Conservation (phyloP, 2,329 filamentous ascomycete species). For the Sphaerulina populicola region DNA sequence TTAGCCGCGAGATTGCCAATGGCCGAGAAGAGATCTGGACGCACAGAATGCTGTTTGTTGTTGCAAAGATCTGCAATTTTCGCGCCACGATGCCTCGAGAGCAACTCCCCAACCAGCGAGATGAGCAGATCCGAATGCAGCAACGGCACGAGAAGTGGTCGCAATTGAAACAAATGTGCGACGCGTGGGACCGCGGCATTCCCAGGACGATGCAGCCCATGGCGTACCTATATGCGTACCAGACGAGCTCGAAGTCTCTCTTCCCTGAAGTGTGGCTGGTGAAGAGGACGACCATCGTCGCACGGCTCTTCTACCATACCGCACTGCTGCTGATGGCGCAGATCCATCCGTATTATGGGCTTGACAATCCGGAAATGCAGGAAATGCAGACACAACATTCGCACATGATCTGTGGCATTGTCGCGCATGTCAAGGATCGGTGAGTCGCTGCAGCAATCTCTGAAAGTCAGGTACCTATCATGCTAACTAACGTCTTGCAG, state of each 20-base stretch:
- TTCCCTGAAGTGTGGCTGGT: conserved; percentile 89
- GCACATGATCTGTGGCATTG: conserved; percentile 80
- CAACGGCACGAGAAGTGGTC: conserved; percentile 69
- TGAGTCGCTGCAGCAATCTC: conserved; percentile 27
- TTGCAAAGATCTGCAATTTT: conserved; percentile 82
- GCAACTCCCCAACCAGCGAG: conserved; percentile 45
- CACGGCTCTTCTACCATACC: conserved; percentile 81
- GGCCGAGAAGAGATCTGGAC: conserved; percentile 78
- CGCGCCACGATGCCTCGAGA: conserved; percentile 59
- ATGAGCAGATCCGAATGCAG: conserved; percentile 56
- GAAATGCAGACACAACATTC: conserved; percentile 65
- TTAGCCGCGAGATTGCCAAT: conserved; percentile 48
- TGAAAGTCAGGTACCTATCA: neutral
- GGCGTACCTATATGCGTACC: conserved; percentile 62
- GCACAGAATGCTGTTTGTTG: conserved; percentile 77
- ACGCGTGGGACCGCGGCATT: conserved; percentile 69
- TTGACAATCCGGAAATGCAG: conserved; percentile 58
- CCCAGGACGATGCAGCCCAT: conserved; percentile 83
- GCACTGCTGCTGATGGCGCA: conserved; percentile 73
- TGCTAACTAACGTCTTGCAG: conserved; percentile 31
- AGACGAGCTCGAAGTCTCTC: conserved; percentile 59
- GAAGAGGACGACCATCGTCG: conserved; percentile 71
- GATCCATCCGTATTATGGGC: conserved; percentile 59
- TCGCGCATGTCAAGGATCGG: conserved; percentile 73
- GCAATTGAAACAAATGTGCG: conserved; percentile 68